A percentile compares a stretch with the other conserved stretches of the same genome.
Evolutionary conservation across 805 yeast genomes (phyloP).

Genomic region (Priceomyces castillae): DNA sequence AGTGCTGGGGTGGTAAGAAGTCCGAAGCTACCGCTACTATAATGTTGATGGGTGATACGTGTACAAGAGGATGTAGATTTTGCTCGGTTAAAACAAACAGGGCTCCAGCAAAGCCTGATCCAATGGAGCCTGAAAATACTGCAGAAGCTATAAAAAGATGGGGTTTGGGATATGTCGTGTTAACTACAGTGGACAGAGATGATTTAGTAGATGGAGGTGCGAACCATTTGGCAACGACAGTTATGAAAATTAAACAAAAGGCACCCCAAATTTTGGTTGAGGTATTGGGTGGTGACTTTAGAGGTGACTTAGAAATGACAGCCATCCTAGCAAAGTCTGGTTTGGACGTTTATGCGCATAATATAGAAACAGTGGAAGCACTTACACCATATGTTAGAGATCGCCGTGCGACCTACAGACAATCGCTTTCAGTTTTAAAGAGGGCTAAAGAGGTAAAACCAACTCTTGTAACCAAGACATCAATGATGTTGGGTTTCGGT

Average conservation of each 20-base stretch:
- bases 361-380: conserved; percentile 92
- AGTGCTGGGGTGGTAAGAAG: conserved; percentile 98
- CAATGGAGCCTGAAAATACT: conserved; percentile 95
- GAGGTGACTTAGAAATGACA: conserved; percentile 84
- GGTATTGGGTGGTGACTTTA: conserved; percentile 90
- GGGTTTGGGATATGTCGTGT: conserved; percentile 97
- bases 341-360: conserved; percentile 94
- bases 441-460: conserved; percentile 81
- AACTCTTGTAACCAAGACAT: conserved; percentile 81
- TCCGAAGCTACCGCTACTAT: conserved; percentile 96
- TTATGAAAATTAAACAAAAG: conserved; percentile 74
- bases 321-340: conserved; percentile 80
- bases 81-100: conserved; percentile 95
- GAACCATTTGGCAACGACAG: conserved; percentile 85
- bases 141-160: conserved; percentile 96
- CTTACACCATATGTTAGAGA: conserved; percentile 94
- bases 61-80: conserved; percentile 98
- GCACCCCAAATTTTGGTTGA: conserved; percentile 92
- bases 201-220: conserved; percentile 94
- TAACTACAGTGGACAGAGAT: conserved; percentile 97
- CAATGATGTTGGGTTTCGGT: conserved; percentile 95
- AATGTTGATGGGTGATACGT: conserved; percentile 97
- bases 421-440: conserved; percentile 71
- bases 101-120: conserved; percentile 84
- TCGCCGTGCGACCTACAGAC: conserved; percentile 93